Conservation (phyloP, 1,284 basidiomycete genomes). For the Ustilago hordei region DNA sequence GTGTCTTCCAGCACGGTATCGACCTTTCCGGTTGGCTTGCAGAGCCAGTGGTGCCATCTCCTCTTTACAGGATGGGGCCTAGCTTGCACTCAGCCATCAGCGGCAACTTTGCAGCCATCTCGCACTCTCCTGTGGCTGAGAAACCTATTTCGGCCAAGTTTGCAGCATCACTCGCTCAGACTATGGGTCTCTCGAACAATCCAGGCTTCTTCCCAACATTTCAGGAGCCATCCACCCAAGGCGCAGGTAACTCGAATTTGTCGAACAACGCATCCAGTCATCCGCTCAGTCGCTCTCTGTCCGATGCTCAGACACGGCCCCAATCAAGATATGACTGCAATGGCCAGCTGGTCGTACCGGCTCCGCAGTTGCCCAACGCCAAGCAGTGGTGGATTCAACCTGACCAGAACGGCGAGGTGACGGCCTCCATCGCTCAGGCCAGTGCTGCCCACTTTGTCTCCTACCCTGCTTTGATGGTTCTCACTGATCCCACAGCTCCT, state of each 20-base stretch:
- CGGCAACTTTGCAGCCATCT: conserved; percentile 39
- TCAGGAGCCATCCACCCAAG: conserved; percentile 13
- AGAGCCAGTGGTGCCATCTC: conserved; percentile 67
- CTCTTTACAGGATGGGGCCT: conserved; percentile 64
- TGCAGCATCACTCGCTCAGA: conserved; percentile 45
- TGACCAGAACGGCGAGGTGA: conserved; percentile 41
- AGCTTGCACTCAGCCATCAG: conserved; percentile 48
- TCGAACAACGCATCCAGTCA: conserved; percentile 15
- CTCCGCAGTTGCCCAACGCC: conserved; percentile 39
- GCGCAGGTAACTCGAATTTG: not conserved
- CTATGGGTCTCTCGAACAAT: conserved; percentile 38
- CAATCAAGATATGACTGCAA: conserved; percentile 45
- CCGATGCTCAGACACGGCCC: conserved; percentile 23
- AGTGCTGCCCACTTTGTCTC: conserved; percentile 62
- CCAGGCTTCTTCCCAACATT: conserved; percentile 25
- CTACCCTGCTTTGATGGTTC: conserved; percentile 62
- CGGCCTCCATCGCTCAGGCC: conserved; percentile 53
- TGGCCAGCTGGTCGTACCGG: conserved; percentile 33
- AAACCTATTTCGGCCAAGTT: conserved; percentile 50
- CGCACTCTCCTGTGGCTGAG: conserved; percentile 40
- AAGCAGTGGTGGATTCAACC: conserved; percentile 60
- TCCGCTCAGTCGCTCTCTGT: conserved; percentile 31
- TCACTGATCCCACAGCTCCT: conserved; percentile 61
- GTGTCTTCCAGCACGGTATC: conserved; percentile 32
- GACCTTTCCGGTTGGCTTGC: conserved; percentile 67